Evolutionary conservation across 1,284 basidiomycete species (phyloP), one percentile per base, ranked within the genome.

Genomic region (Anthracocystis walkeri): DNA sequence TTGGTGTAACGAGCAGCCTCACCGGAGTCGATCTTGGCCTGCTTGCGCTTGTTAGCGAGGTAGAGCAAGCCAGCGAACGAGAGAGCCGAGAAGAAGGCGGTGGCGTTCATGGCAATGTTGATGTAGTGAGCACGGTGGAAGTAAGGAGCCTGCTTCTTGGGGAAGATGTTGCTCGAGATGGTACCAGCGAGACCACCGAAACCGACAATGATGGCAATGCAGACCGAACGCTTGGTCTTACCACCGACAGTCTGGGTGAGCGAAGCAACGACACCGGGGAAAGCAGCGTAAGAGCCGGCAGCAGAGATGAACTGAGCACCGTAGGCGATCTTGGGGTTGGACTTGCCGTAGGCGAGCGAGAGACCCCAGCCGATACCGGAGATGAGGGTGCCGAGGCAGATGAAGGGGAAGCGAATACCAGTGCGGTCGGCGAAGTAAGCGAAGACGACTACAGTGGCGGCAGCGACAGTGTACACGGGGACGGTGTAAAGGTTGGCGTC

Each of bases 381-480:
- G 52, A 79, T 63, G 40, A 66, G 46, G 27, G 68, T 69, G 18
- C 75, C 75, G 20, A 74, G 65, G 69, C 65, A 67, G 53, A 79
- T 72, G 66, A 75, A 75, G 44, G 63, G 53, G 57, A 75, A 65
- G 18, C 78, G 62, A 55, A 70, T 69, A 29, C 67, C 61, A 40
- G 68, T 44, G 45, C 65, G 67, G 75, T 79, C 78, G 35, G 72
- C 59, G 41, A 58, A 58, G 60, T 70, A 77, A 45, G 75, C 75
- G 25, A 77, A 77, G 33, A 77, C 25, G 40, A 86, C 65, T 12
- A 85, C 81, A 50, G 85, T 79, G 53, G 82, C 58, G 8, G 87
- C 80, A 2, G 86, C 83, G 55, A 87, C 86, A 14, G 75, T 60
- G 79, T 87, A 87, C 68, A 87, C 86, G 20, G 87, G 86, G 4